Evolutionary conservation across 2,329 filamentous ascomycete genomes (phyloP).

Genomic region (Furcasterigmium furcatum): DNA sequence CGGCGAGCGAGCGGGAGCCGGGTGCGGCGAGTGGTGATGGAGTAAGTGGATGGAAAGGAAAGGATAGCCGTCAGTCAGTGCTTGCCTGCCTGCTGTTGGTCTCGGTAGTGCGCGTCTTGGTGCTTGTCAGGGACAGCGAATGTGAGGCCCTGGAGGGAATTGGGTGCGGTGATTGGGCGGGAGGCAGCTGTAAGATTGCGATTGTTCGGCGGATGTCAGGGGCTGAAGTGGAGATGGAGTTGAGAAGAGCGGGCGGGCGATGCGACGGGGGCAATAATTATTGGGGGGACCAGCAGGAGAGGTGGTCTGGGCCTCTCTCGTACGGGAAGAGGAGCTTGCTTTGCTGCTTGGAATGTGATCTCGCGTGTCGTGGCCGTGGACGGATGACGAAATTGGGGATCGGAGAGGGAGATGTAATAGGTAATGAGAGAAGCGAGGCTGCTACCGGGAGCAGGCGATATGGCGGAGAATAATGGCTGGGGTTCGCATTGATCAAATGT

Average conservation of each 20-base stretch:
- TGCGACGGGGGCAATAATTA: no score
- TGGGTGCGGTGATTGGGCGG: constrained; percentile 11
- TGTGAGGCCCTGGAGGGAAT: constrained; percentile 7
- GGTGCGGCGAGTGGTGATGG: no score
- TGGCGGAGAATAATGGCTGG: not conserved
- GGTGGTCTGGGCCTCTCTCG: no score
- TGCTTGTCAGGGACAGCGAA: constrained; percentile 9
- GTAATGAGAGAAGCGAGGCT: no score
- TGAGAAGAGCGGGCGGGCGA: no score
- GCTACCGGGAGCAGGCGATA: not conserved
- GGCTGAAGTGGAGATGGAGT: not conserved
- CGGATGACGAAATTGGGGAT: constrained; percentile 1
- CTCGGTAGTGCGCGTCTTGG: no score
- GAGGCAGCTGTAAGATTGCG: constrained; percentile 2
- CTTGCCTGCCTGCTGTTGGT: no score
- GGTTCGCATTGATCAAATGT: constrained; percentile 3
- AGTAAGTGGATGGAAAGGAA: no score
- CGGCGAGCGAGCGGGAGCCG: constrained; percentile 5
- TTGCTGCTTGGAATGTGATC: constrained; percentile 1
- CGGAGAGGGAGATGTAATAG: not conserved
- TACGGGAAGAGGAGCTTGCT: not conserved
- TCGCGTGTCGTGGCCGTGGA: not conserved
- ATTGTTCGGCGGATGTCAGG: constrained; percentile 3
- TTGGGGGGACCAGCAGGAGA: no score
- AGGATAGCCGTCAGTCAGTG: no score